Conservation (phyloP, 2,329 filamentous ascomycete genomes). For the Exserohilum rostratum region DNA sequence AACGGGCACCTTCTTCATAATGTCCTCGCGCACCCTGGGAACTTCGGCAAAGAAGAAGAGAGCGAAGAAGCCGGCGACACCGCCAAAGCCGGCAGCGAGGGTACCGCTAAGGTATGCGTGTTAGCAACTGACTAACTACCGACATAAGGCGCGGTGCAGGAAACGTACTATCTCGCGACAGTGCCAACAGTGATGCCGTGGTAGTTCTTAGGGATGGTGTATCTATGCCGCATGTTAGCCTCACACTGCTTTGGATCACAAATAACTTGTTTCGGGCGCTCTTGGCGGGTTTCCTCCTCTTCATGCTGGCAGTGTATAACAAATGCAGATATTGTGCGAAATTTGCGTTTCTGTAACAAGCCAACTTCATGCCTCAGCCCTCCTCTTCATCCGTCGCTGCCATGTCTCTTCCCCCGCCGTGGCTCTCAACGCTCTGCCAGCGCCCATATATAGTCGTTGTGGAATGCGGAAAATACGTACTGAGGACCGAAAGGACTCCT, state of each 20-base stretch:
- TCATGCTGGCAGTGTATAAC: neutral
- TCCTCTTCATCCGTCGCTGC: slow-evolving; percentile 2
- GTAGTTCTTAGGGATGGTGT: slow-evolving; percentile 56
- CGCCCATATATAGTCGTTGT: neutral
- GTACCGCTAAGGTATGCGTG: slow-evolving; percentile 32
- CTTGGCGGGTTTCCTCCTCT: neutral
- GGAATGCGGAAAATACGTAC: slow-evolving; percentile 50
- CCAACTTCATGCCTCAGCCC: neutral
- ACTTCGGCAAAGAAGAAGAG: slow-evolving; percentile 70
- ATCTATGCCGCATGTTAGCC: slow-evolving; percentile 50
- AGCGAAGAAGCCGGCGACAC: slow-evolving; percentile 63
- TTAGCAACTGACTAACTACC: slow-evolving; percentile 11
- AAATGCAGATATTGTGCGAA: neutral
- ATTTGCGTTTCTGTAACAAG: neutral
- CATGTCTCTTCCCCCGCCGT: neutral
- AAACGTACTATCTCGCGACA: slow-evolving; percentile 55
- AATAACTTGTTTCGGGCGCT: neutral
- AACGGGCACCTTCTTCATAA: slow-evolving; percentile 65
- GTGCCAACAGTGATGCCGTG: slow-evolving; percentile 56
- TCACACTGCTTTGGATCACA: neutral
- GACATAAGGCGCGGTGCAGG: neutral
- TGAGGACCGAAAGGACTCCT: slow-evolving; percentile 64
- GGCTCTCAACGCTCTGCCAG: neutral
- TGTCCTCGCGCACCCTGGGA: slow-evolving; percentile 66
- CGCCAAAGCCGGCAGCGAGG: slow-evolving; percentile 62